Base-by-base conservation (phyloP, 305 asterid species). In the Fraxinus floribunda region DNA sequence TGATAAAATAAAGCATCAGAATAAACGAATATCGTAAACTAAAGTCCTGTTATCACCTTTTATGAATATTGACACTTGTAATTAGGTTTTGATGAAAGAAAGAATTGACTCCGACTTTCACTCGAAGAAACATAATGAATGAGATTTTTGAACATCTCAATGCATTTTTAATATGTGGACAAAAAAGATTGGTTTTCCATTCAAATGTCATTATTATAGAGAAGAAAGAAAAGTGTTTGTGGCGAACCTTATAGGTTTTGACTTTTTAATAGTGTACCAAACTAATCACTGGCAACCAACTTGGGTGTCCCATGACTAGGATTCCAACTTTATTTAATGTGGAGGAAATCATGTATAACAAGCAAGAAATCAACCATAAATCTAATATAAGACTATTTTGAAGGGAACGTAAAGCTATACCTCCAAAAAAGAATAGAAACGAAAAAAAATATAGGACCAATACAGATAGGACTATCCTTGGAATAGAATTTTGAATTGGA, bases 241-340 rank as follows among this genome's bases (percentile, higher is more conserved):
- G 95, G 96, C 97, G 97, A 91, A 91, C 93, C 97, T 91, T 86
- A 88, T 86, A 89, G 76, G 85, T 86, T 85, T 79, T 83, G 85
- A 82, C 88, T 85, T 85, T 88, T 81, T 84, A 79, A 84, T 82
- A 83, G 76, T 78, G 79, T 82, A 88, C 83, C 90, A 74, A 81
- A 84, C 76, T 85, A 82, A 82, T 83, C 83, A 87, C 91, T 86
- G 84, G 90, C 86, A 88, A 86, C 90, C 89, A 89, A 84, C 91
- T 85, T 87, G 82, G 78, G 88, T 92, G 97, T 88, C 84, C 79
- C 84, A 87, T 93, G 98, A 93, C 90, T 83, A 86, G 98, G 97
- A 94, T 87, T 83, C 92, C 97, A 93, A 90, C 92, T 86, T 83
- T 84, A 10, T 77, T 72, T 49, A 86, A 77, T 78, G 83, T 86